These are phyloP conservation scores for Handroanthus guayacan DNA, from an alignment of 257 asterid species.

Conservation along the genomic window DNA sequence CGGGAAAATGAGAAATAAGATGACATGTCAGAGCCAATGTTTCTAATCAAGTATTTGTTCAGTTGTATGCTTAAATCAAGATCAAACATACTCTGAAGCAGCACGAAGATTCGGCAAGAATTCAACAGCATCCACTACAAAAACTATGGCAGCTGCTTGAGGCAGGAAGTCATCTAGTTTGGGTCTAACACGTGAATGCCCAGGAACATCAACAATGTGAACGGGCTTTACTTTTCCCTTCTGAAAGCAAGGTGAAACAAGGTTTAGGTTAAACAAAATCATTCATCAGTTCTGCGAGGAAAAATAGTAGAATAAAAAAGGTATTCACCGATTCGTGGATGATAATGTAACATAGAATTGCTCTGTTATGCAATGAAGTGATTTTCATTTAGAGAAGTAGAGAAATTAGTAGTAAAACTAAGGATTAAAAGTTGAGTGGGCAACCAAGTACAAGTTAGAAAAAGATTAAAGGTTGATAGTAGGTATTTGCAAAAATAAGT, in stretches of 20 bases:
- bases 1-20: conserved; percentile 18
- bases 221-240: conserved; percentile 63
- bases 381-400: too few relatives aligned
- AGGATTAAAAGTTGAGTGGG: too few relatives aligned
- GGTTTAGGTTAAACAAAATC: not conserved
- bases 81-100: conserved; percentile 72
- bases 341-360: conserved; percentile 9
- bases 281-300: not conserved
- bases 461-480: too few relatives aligned
- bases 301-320: not conserved
- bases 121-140: conserved; percentile 86
- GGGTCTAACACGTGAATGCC: conserved; percentile 82
- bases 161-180: conserved; percentile 80
- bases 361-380: too few relatives aligned
- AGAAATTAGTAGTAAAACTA: too few relatives aligned
- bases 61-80: not conserved
- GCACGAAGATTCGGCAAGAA: conserved; percentile 79
- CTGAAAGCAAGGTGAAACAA: conserved; percentile 41
- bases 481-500: too few relatives aligned
- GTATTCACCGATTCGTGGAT: not conserved
- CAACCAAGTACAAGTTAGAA: too few relatives aligned
- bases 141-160: conserved; percentile 75
- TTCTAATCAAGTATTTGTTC: not conserved
- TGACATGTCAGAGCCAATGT: not conserved
- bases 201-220: conserved; percentile 88